Evolutionary conservation across 148 eudicot species (phyloP).

Genomic region (Gaultheria prostrata): DNA sequence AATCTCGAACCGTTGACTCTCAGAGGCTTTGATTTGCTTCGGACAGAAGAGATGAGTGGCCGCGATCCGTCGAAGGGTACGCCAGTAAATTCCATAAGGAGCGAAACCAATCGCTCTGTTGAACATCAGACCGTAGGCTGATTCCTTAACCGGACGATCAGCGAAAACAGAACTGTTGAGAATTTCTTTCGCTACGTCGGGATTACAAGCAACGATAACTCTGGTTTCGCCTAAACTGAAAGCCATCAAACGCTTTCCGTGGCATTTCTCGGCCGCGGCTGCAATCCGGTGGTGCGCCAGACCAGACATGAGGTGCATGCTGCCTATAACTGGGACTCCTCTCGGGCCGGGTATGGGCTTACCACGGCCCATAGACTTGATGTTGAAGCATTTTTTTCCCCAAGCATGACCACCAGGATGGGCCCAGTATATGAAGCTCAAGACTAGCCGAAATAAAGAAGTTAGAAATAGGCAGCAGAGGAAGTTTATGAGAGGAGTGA

Average conservation of each 20-base stretch:
- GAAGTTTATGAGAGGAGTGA: slow-evolving; percentile 28
- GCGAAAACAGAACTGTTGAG: slow-evolving; percentile 57
- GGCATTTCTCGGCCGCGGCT: slow-evolving; percentile 27
- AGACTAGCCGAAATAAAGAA: slow-evolving; percentile 28
- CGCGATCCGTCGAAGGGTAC: slow-evolving; percentile 57
- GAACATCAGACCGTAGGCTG: slow-evolving; percentile 72
- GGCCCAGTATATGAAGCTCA: slow-evolving; percentile 56
- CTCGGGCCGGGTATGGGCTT: slow-evolving; percentile 54
- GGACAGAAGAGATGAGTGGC: slow-evolving; percentile 68
- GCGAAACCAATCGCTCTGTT: slow-evolving; percentile 82
- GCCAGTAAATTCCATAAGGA: slow-evolving; percentile 78
- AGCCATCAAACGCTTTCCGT: slow-evolving; percentile 64
- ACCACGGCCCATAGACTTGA: no score
- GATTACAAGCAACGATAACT: slow-evolving; percentile 54
- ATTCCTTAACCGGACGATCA: slow-evolving; percentile 75
- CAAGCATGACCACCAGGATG: slow-evolving; percentile 81
- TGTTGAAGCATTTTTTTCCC: slow-evolving; percentile 24
- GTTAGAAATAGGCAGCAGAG: slow-evolving; percentile 17
- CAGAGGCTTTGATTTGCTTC: slow-evolving; percentile 55
- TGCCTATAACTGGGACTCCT: slow-evolving; percentile 61
- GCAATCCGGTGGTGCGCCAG: slow-evolving; percentile 65
- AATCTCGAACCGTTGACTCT: slow-evolving; percentile 37
- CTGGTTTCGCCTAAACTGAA: slow-evolving; percentile 68
- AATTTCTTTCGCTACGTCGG: slow-evolving; percentile 63
- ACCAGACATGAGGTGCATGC: slow-evolving; percentile 58